phyloP scores from a whole-genome alignment of 768 basidiomycete genomes.

The Boletus edulis region DNA sequence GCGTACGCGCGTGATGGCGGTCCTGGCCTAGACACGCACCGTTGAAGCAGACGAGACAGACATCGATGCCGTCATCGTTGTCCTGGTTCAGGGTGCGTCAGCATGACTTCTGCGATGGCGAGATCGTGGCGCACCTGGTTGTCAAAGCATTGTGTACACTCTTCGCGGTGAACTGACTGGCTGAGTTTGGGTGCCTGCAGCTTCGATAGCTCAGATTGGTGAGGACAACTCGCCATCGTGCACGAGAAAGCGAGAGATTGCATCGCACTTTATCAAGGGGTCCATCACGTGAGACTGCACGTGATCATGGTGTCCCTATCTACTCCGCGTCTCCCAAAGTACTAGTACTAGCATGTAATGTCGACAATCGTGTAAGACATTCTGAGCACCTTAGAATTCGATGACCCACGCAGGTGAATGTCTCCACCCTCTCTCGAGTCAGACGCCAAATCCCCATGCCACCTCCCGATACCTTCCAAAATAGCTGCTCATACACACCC shows the following conservation, averaged over 20 bases:
- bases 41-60: constrained; percentile 93
- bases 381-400: too few relatives aligned
- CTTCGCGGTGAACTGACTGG: constrained; percentile 82
- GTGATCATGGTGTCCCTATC: too few relatives aligned
- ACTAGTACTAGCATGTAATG: too few relatives aligned
- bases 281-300: constrained; percentile 1
- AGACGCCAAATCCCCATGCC: too few relatives aligned
- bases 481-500: too few relatives aligned
- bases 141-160: constrained; percentile 98
- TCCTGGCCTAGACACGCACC: constrained; percentile 72
- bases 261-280: not conserved
- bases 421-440: too few relatives aligned
- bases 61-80: constrained; percentile 70
- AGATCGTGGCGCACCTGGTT: constrained; percentile 57
- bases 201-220: constrained; percentile 46
- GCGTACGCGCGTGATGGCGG: constrained; percentile 72
- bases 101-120: not conserved
- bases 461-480: too few relatives aligned
- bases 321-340: not conserved
- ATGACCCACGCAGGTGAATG: too few relatives aligned
- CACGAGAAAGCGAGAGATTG: not conserved
- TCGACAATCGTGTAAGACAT: too few relatives aligned
- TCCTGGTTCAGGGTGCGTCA: constrained; percentile 46
- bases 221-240: constrained; percentile 43
- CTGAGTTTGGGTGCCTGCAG: constrained; percentile 59